Percentiles rank a stretch among this genome's conserved stretches.
Evolutionary conservation across 2,329 filamentous ascomycete genomes (phyloP).

Genomic region (Penicillium sp.): DNA sequence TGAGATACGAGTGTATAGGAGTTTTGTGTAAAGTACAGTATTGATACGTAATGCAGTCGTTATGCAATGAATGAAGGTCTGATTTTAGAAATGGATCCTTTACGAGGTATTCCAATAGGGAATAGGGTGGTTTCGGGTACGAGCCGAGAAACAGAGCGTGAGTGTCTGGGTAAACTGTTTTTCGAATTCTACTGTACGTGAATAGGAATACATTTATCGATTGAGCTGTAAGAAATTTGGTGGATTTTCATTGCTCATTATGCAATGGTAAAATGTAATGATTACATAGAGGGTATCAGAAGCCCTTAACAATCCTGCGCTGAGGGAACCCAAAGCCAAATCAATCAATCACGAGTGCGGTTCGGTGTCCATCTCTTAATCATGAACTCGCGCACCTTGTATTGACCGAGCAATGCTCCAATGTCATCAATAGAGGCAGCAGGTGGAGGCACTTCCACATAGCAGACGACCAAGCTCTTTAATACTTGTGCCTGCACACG

Average conservation of each 20-base stretch:
- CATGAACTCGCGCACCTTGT: slow-evolving; percentile 76
- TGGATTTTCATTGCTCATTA: background rate
- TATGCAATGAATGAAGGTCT: too few species aligned
- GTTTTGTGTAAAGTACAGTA: too few species aligned
- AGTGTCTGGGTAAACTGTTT: too few species aligned
- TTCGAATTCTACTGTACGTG: too few species aligned
- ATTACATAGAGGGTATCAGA: slow-evolving; percentile 22
- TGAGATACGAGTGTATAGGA: too few species aligned
- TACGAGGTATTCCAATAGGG: too few species aligned
- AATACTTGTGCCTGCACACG: slow-evolving; percentile 84
- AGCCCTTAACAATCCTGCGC: slow-evolving; percentile 13
- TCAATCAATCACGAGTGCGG: slow-evolving; percentile 61
- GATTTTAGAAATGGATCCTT: too few species aligned
- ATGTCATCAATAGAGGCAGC: slow-evolving; percentile 53
- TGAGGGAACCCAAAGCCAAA: background rate
- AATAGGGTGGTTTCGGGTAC: too few species aligned
- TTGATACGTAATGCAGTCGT: too few species aligned
- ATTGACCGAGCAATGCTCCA: slow-evolving; percentile 62
- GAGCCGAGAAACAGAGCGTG: too few species aligned
- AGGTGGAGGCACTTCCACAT: slow-evolving; percentile 84
- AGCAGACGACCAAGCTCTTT: slow-evolving; percentile 85
- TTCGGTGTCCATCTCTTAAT: slow-evolving; percentile 83
- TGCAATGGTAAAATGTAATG: background rate
- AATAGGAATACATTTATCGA: too few species aligned
- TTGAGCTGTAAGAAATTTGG: too few species aligned